These are phyloP conservation scores for Peziza echinospora DNA, from an alignment of 495 filamentous ascomycete species.

Conservation along the genomic window DNA sequence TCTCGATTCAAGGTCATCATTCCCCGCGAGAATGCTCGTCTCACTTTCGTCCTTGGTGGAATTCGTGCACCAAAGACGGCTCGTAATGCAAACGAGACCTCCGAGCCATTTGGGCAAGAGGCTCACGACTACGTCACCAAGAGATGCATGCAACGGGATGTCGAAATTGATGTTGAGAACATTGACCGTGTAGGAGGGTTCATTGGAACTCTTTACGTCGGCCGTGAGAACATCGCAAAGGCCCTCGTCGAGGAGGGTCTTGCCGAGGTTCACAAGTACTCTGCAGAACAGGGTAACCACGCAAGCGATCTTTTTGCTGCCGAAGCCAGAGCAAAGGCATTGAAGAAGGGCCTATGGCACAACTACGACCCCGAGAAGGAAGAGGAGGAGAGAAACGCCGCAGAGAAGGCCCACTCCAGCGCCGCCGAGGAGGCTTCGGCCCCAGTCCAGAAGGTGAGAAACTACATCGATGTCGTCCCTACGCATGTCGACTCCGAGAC, in stretches of 20 bases:
- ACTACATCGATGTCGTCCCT: conserved; percentile 82
- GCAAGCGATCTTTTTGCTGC: conserved; percentile 70
- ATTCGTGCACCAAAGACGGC: conserved; percentile 83
- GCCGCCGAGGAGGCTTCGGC: conserved; percentile 10
- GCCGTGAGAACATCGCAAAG: conserved; percentile 92
- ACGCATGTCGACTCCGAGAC: conserved; percentile 55
- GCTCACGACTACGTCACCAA: conserved; percentile 74
- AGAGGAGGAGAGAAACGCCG: conserved; percentile 29
- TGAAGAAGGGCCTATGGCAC: conserved; percentile 69
- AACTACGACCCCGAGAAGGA: conserved; percentile 68
- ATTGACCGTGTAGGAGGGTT: conserved; percentile 94
- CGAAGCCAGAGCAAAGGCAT: conserved; percentile 70
- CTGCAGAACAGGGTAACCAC: conserved; percentile 85
- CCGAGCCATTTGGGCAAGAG: conserved; percentile 88
- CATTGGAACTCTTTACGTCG: conserved; percentile 83
- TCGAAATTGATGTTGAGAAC: conserved; percentile 87
- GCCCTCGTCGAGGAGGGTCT: conserved; percentile 81
- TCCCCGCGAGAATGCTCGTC: conserved; percentile 77
- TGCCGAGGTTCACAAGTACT: conserved; percentile 78
- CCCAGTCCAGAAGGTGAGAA: conserved; percentile 39
- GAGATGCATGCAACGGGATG: conserved; percentile 80
- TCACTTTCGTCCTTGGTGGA: conserved; percentile 86
- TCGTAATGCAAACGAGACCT: conserved; percentile 53
- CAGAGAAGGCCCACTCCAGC: conserved; percentile 23
- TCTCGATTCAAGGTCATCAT: conserved; percentile 85